These are phyloP conservation scores for Aurantiochytrium sp. DNA, from an alignment of 108 stramenopile genomes.

Conservation along the genomic window DNA sequence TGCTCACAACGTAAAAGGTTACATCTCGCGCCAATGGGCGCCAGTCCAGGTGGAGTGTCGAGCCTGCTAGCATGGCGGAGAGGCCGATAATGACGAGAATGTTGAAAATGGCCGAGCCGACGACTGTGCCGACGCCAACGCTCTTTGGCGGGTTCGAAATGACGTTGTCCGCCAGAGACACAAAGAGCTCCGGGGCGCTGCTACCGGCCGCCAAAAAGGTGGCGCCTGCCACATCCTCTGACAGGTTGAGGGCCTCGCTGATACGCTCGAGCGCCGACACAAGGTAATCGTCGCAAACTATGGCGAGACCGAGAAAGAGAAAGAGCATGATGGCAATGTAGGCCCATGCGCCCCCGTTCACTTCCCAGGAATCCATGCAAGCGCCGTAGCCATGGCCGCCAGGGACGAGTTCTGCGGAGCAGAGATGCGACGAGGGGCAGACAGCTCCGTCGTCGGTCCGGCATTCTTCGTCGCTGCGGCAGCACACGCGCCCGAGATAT, in stretches of 20 bases:
- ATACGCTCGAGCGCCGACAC: conserved; percentile 23
- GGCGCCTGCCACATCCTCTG: conserved; percentile 44
- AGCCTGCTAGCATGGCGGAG: conserved; percentile 55
- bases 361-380: background rate
- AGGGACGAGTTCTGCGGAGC: background rate
- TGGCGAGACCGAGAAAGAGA: conserved; percentile 44
- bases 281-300: conserved; percentile 51
- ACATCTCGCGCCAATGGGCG: conserved; percentile 41
- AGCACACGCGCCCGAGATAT: background rate
- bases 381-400: background rate
- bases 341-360: conserved; percentile 5
- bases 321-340: conserved; percentile 34
- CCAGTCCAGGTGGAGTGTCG: conserved; percentile 23
- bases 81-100: conserved; percentile 71
- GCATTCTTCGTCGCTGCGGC: background rate
- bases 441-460: background rate
- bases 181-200: conserved; percentile 43
- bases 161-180: background rate
- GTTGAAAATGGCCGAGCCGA: conserved; percentile 77
- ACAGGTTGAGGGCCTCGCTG: conserved; percentile 16
- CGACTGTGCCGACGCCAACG: conserved; percentile 76
- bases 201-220: conserved; percentile 48
- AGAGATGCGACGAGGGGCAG: background rate
- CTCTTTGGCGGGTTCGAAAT: background rate
- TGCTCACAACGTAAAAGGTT: conserved; percentile 30